Evolutionary conservation across 1,139 yeast species (phyloP).

Genomic region (Sporopachydermia cereana): DNA sequence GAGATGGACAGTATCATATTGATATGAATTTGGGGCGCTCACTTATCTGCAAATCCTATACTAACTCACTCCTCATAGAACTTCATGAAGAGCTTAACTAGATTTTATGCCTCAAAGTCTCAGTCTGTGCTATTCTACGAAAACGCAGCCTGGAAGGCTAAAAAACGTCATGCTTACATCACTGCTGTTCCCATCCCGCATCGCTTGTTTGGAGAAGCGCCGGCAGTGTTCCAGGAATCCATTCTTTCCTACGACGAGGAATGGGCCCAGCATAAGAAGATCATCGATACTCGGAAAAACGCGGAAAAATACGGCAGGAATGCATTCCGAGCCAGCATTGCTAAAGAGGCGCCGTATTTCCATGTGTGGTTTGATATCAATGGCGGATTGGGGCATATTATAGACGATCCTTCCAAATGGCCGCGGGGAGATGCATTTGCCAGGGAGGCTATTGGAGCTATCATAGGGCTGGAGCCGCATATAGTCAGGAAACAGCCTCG

Average conservation of each 20-base stretch:
- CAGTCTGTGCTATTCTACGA: slow-evolving; percentile 35
- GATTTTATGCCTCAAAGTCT: slow-evolving; percentile 27
- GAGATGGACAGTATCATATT: neutral
- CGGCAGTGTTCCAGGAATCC: slow-evolving; percentile 32
- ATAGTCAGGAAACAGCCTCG: slow-evolving; percentile 20
- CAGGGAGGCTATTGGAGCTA: slow-evolving; percentile 33
- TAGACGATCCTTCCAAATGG: slow-evolving; percentile 31
- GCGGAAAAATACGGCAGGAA: slow-evolving; percentile 19
- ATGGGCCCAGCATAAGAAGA: slow-evolving; percentile 28
- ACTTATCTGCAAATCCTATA: neutral
- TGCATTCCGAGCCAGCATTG: slow-evolving; percentile 29
- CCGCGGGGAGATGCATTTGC: slow-evolving; percentile 36
- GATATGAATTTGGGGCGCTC: neutral
- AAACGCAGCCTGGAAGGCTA: slow-evolving; percentile 24
- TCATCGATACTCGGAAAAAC: slow-evolving; percentile 26
- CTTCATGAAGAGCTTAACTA: slow-evolving; percentile 30
- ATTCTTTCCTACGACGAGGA: slow-evolving; percentile 29
- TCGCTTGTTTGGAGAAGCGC: slow-evolving; percentile 20
- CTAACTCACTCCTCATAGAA: slow-evolving; percentile 13
- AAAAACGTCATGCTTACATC: slow-evolving; percentile 29
- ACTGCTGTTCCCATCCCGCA: slow-evolving; percentile 33
- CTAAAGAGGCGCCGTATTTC: slow-evolving; percentile 37
- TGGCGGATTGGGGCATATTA: slow-evolving; percentile 41
- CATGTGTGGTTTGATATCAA: slow-evolving; percentile 37
- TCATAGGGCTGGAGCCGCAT: slow-evolving; percentile 27